phyloP scores from a whole-genome alignment of 2,329 filamentous ascomycete genomes.

The Neodidymelliopsis sp. region DNA sequence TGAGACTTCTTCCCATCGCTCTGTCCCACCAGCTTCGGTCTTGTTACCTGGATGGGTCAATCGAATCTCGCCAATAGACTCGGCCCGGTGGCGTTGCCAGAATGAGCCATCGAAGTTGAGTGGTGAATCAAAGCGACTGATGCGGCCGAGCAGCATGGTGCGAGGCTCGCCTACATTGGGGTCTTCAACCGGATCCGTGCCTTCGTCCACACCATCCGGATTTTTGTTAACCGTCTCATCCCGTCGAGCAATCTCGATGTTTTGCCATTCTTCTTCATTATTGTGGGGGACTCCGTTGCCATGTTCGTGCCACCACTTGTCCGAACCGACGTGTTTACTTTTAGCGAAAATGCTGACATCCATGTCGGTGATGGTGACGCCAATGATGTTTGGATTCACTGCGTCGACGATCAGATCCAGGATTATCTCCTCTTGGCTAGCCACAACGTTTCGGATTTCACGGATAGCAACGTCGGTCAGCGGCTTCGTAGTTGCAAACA shows the following conservation, averaged over 20 bases:
- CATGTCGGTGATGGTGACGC: constrained; percentile 83
- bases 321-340: constrained; percentile 81
- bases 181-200: constrained; percentile 70
- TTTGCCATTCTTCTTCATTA: constrained; percentile 38
- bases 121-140: constrained; percentile 85
- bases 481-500: constrained; percentile 90
- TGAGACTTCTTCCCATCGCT: constrained; percentile 89
- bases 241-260: constrained; percentile 19
- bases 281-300: constrained; percentile 30
- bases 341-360: constrained; percentile 95
- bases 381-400: constrained; percentile 90
- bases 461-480: constrained; percentile 79
- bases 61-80: constrained; percentile 83
- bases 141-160: constrained; percentile 90
- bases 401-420: constrained; percentile 88
- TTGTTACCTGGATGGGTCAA: constrained; percentile 85
- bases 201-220: constrained; percentile 54
- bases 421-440: constrained; percentile 94
- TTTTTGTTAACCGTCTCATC: constrained; percentile 13
- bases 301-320: constrained; percentile 54
- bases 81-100: constrained; percentile 74
- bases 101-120: constrained; percentile 90
- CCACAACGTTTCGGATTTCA: constrained; percentile 86
- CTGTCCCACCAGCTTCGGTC: constrained; percentile 80
- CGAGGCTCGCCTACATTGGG: constrained; percentile 68